A percentile compares a stretch with the other conserved stretches of the same genome.
These are phyloP conservation scores for Cymbomonas tetramitiformis DNA, from an alignment of 139 green algal species.

Conservation along the genomic window DNA sequence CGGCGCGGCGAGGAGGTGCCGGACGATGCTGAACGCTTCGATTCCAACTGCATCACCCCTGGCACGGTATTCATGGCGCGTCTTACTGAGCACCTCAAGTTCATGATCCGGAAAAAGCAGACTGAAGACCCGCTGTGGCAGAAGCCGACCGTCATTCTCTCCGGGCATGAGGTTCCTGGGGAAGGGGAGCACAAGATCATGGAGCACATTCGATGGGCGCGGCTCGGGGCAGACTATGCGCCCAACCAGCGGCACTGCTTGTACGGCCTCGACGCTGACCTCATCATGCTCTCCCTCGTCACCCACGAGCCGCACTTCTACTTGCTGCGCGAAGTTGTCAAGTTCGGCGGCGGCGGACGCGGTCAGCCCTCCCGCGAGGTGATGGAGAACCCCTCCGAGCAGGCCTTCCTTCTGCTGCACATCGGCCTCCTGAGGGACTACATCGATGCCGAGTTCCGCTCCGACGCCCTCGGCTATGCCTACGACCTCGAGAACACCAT, in stretches of 20 bases:
- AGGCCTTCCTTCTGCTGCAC: conserved; percentile 85
- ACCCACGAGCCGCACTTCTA: conserved; percentile 91
- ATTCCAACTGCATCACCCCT: conserved; percentile 87
- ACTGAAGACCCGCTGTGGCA: conserved; percentile 66
- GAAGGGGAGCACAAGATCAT: conserved; percentile 98
- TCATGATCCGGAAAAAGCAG: conserved; percentile 75
- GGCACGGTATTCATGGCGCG: conserved; percentile 61
- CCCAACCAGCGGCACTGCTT: conserved; percentile 75
- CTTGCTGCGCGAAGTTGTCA: conserved; percentile 70
- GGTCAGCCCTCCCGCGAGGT: conserved; percentile 68
- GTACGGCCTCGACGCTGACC: conserved; percentile 86
- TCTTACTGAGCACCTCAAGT: conserved; percentile 58
- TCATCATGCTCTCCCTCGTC: conserved; percentile 88
- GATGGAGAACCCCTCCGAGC: conserved; percentile 66
- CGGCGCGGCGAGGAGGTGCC: conserved; percentile 8
- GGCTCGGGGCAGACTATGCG: conserved; percentile 21
- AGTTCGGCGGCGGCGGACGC: conserved; percentile 40
- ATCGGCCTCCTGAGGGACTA: conserved; percentile 81
- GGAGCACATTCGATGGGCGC: conserved; percentile 70
- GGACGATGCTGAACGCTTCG: conserved; percentile 42
- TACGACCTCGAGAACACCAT: conserved; percentile 69
- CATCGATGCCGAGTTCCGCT: conserved; percentile 58
- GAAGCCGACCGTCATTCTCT: conserved; percentile 16
- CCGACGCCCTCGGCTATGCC: not conserved
- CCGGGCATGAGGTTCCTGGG: conserved; percentile 72